Evolutionary conservation across 176 grass and related monocot genomes (phyloP), one percentile per base, ranked within the genome.

Genomic region (Lolium perenne): DNA sequence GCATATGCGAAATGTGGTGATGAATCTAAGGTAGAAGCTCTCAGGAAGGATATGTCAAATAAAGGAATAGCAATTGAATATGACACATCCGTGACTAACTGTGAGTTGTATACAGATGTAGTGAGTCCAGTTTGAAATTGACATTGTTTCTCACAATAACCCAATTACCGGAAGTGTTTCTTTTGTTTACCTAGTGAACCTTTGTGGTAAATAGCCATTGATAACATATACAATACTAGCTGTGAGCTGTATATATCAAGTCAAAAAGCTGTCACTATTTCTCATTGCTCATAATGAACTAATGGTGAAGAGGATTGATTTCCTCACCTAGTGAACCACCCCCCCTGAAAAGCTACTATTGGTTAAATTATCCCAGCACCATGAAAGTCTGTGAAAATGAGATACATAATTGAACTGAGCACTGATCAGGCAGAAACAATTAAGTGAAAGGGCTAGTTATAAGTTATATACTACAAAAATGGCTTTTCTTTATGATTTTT

Each of bases 1-100:
- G 63, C 71, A 17, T 94, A 91, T 66, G 45, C 14, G 4, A 91
- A 77, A 87, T 89, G 40, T 89, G 89, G 84, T 18, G 73, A 89
- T 75, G 71, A 82, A 82, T 77, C 62, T 66, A 94, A 85, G 81
- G 71, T 81, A 70, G 77, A 84, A 81, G 71, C 77, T 77, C 57
- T 94, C 41, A 88, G 72, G 73, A 82, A 89, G 29, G 80, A 82
- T 74, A 89, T 94, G 84, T 58, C 43, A 56, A 78, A 79, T 50
- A 91, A 78, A 73, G 92, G 87, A 82, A 78, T 67, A 23, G 16
- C 80, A 55, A n/a, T 70, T 83, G 74, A 83, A 32, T 38, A 74
- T 32, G 56, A 80, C 46, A 77, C 26, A 55, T 61, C 43, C 41
- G 49, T 20, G 40, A 77, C 47, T 65, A 66, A 55, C 13, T 55